phyloP scores from a whole-genome alignment of 73 alveolate genomes.

The Paramecium primaurelia region DNA sequence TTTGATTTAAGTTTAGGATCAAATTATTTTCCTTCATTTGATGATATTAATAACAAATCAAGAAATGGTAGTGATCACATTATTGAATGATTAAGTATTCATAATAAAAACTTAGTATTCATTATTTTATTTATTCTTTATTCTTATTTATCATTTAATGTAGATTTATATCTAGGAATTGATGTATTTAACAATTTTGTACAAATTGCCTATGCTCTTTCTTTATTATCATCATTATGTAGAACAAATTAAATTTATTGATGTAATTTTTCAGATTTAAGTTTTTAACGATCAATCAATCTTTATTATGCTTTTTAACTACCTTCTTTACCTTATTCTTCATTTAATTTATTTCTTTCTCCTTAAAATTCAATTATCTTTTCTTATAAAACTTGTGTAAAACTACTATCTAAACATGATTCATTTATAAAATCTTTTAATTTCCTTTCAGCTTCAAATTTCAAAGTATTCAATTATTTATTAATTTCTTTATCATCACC shows the following conservation, averaged over 20 bases:
- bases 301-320: not conserved
- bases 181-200: not conserved
- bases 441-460: not conserved
- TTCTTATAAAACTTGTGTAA: not conserved
- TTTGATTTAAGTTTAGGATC: not conserved
- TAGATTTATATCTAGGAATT: not conserved
- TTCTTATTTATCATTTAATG: not conserved
- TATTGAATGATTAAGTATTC: slow-evolving; percentile 8
- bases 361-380: not conserved
- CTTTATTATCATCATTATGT: not conserved
- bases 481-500: not conserved
- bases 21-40: not conserved
- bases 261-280: not conserved
- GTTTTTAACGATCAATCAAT: not conserved
- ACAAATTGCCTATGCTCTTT: not conserved
- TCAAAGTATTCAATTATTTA: not conserved
- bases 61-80: not conserved
- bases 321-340: not conserved
- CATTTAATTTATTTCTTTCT: not conserved
- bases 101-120: not conserved
- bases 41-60: not conserved
- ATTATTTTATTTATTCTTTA: not conserved
- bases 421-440: not conserved
- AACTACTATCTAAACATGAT: not conserved
- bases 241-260: not conserved